A percentile compares a stretch with the other conserved stretches of the same genome.
Conservation (phyloP, 169 alveolate species). For the Prorocentrum cordatum region DNA sequence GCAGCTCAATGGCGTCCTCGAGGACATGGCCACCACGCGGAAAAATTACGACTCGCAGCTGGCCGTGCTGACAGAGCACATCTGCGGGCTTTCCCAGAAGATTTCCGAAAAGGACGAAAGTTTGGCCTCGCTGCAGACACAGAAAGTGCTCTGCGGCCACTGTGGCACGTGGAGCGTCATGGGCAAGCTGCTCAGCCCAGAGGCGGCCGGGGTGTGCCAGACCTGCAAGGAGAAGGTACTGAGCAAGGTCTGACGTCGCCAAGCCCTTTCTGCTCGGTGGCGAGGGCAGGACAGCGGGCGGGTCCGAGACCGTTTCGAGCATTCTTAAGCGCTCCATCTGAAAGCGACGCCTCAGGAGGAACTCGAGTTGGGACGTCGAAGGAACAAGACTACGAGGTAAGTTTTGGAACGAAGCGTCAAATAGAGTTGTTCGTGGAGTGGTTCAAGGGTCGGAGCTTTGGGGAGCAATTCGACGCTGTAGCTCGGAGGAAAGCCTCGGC, state of each 20-base stretch:
- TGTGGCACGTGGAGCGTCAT: neutral
- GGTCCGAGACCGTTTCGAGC: too few relatives aligned
- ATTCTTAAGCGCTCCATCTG: too few relatives aligned
- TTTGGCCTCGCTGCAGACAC: neutral
- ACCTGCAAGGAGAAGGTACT: neutral
- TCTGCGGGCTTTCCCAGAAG: neutral
- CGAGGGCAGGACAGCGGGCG: too few relatives aligned
- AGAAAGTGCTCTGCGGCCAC: neutral
- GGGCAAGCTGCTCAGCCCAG: neutral
- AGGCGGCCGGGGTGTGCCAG: neutral
- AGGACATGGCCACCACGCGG: neutral
- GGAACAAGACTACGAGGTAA: too few relatives aligned
- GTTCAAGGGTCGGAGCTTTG: too few relatives aligned
- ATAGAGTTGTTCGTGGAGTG: too few relatives aligned
- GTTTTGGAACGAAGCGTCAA: too few relatives aligned
- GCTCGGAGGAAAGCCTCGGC: too few relatives aligned
- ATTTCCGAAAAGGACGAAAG: neutral
- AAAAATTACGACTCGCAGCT: neutral
- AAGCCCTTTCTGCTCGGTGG: too few relatives aligned
- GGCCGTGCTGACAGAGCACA: neutral
- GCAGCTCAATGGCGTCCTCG: neutral
- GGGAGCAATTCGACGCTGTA: too few relatives aligned
- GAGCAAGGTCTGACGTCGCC: neutral
- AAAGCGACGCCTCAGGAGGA: too few relatives aligned
- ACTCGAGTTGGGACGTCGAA: too few relatives aligned